phyloP scores from a whole-genome alignment of 169 alveolate species.

The Cryptosporidium muris region DNA sequence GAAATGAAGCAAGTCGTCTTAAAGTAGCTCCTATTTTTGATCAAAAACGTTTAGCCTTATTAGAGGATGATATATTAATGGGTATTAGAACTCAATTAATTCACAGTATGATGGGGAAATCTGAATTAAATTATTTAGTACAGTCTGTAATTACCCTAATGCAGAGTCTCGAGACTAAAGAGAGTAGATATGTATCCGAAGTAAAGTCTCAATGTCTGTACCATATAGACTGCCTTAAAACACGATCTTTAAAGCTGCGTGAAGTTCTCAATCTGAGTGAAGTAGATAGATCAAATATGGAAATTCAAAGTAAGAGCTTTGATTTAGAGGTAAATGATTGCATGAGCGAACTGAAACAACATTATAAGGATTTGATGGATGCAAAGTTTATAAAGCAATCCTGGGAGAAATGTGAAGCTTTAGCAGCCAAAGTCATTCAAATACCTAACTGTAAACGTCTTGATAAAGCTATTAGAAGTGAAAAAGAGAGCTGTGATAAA shows the following conservation, averaged over 20 bases:
- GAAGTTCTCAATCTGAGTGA: background rate
- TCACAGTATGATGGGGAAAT: slow-evolving; percentile 26
- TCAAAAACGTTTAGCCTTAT: background rate
- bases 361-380: slow-evolving; percentile 3
- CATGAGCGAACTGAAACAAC: background rate
- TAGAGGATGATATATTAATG: slow-evolving; percentile 28
- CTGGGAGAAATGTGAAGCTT: slow-evolving; percentile 51
- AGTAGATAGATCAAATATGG: slow-evolving; percentile 5
- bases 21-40: no score
- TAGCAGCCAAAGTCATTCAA: slow-evolving; percentile 14
- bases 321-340: background rate
- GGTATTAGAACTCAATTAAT: slow-evolving; percentile 44
- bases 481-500: background rate
- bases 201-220: slow-evolving; percentile 40
- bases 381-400: slow-evolving; percentile 11
- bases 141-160: slow-evolving; percentile 13
- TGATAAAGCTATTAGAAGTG: slow-evolving; percentile 14
- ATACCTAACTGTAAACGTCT: slow-evolving; percentile 11
- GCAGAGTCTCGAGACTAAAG: background rate
- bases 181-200: background rate
- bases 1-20: no score
- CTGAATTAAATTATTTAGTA: slow-evolving; percentile 22
- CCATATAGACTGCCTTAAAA: slow-evolving; percentile 18
- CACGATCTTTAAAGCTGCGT: slow-evolving; percentile 20
- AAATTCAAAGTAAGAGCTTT: background rate